Evolutionary conservation across 169 alveolate genomes (phyloP), one percentile per base, ranked within the genome.

Genomic region (Plasmodium vinckei): DNA sequence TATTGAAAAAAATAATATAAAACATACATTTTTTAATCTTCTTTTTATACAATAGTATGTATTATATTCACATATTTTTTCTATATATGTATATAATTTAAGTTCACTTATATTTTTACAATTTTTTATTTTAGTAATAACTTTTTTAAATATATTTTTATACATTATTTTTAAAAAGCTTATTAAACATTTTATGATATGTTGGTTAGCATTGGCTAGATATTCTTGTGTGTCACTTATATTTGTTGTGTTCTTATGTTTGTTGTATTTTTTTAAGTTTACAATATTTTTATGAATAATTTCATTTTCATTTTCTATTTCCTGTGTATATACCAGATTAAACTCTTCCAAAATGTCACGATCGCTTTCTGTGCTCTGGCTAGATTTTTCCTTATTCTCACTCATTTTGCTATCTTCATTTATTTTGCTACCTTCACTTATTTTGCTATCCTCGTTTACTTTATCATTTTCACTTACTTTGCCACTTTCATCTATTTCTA

Each of bases 71-170:
- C 25, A 82, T 39, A 82, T 65, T 53, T 82, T 65, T 61, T 82
- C 82, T 23, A 82, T 49, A 70, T 82, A 82, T 25, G 64, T 67
- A 67, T 82, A 67, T 70, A 82, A 60, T 71, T 82, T 82, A 27
- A 82, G 56, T 13, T 82, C 82, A 44, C 25, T 82, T n/a, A 82
- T 82, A 27, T 72, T 82, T 82, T 82, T 82, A 61, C 90, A 27
- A 2, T 47, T 65, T 25, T 47, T 42, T 82, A 82, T 82, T 65
- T 82, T 82, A 15, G 39, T 82, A 42, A 82, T 39, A 44, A 82
- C 49, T 67, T 82, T 82, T 61, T 82, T 65, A 71, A 82, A 82
- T n/a, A 82, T 57, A 67, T 82, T 82, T 54, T 42, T 82, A 61
- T 82, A 82, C 13, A 82, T 53, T 54, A 82, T 53, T 33, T 82